Evolutionary conservation across 805 yeast species (phyloP), one percentile per base, ranked within the genome.

Genomic region (Wickerhamomyces silvicola): DNA sequence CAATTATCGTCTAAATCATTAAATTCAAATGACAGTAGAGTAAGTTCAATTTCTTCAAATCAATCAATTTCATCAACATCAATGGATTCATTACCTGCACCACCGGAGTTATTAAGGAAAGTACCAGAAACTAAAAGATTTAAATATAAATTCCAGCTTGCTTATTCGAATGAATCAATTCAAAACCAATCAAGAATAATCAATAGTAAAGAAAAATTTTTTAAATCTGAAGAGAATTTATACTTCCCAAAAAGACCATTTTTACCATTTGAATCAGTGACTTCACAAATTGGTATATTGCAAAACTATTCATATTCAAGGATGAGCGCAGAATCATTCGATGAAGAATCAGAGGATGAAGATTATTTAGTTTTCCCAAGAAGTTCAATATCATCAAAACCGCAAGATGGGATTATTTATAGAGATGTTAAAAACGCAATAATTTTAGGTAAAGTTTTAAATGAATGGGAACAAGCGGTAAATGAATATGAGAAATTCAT

Each of bases 381-480:
- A 19, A 20, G 16, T 6, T 22, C 30, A n/a, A 19, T 22, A 4
- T 33, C 22, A 24, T 31, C 28, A 18, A 31, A 19, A 11, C 10
- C 9, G 34, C 15, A 22, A 20, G 30, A 20, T 21, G 26, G n/a
- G 20, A 14, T 13, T 33, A 36, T 20, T 22, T 30, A 16, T 19
- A 28, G 16, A 39, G 43, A 30, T 24, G 38, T 33, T 15, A 45
- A 48, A 18, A 56, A 56, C 27, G 48, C 45, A 36, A 38, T 44
- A 9, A 49, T 46, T 5, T 44, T 70, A 21, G 79, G 78, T 9
- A 64, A 66, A 33, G 59, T 72, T 7, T 44, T 75, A 31, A 70
- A 66, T 43, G 82, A 75, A 42, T 70, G 77, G 68, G 66, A 68
- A 35, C 20, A 36, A 4, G 51, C 61, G 25, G 68, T 72, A 15